Conservation (phyloP, 441 rosid species). For the Omphalea diandra region DNA sequence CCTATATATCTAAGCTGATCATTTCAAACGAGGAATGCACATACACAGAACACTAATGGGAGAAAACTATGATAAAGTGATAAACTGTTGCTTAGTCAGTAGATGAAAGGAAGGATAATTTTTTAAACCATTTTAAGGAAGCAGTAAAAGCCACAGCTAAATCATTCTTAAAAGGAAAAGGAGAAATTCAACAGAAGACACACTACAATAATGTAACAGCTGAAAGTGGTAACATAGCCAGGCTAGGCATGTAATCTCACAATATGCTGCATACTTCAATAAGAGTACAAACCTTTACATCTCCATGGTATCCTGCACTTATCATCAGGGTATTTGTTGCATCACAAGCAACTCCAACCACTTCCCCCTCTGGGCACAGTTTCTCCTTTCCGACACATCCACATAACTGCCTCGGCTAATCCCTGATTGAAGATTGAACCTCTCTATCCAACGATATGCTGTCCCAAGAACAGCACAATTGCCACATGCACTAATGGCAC, state of each 20-base stretch:
- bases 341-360: conserved; percentile 94
- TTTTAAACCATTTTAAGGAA: background rate
- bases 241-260: background rate
- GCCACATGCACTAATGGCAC: conserved; percentile 95
- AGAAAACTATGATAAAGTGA: background rate
- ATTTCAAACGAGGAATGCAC: background rate
- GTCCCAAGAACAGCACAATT: conserved; percentile 94
- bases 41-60: background rate
- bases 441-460: conserved; percentile 92
- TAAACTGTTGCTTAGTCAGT: background rate
- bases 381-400: too few species aligned
- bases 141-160: too few species aligned
- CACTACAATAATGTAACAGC: background rate
- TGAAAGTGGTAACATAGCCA: background rate
- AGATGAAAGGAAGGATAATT: background rate
- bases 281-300: conserved; percentile 62
- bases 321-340: conserved; percentile 90
- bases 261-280: background rate
- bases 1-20: background rate
- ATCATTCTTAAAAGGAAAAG: background rate
- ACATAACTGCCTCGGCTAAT: conserved; percentile 80
- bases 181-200: background rate
- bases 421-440: conserved; percentile 98
- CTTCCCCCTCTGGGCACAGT: conserved; percentile 86
- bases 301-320: conserved; percentile 93